Conservation (phyloP, 169 alveolate species). For the Prorocentrum cordatum region DNA sequence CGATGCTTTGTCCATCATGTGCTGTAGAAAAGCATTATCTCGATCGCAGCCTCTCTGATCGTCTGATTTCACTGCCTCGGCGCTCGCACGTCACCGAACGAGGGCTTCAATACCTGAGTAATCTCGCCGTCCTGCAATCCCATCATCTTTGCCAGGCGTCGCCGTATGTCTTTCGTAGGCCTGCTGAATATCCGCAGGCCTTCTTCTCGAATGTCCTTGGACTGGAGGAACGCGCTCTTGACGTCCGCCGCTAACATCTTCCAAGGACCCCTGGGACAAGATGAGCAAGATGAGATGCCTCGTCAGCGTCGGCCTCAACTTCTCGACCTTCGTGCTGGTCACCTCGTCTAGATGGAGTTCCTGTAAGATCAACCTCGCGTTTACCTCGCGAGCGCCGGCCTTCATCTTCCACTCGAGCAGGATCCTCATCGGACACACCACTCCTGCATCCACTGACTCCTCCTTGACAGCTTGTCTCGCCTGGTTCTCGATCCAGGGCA, state of each 20-base stretch:
- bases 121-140: background rate
- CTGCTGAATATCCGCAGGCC: background rate
- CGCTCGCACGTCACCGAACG: conserved; percentile 5
- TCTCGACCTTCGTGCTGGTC: background rate
- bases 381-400: background rate
- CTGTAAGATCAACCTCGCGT: conserved; percentile 8
- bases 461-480: too few relatives aligned
- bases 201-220: background rate
- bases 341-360: background rate
- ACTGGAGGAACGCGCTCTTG: background rate
- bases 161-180: background rate
- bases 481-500: too few relatives aligned
- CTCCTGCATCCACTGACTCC: too few relatives aligned
- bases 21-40: too few relatives aligned
- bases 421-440: too few relatives aligned
- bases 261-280: background rate
- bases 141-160: background rate
- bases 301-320: background rate
- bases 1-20: too few relatives aligned
- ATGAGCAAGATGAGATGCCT: background rate
- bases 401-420: background rate
- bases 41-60: too few relatives aligned
- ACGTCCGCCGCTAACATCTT: background rate
- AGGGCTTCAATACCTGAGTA: background rate
- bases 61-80: background rate